Conservation (phyloP, 768 basidiomycete species). For the Gloeopeniophorella convolvens region DNA sequence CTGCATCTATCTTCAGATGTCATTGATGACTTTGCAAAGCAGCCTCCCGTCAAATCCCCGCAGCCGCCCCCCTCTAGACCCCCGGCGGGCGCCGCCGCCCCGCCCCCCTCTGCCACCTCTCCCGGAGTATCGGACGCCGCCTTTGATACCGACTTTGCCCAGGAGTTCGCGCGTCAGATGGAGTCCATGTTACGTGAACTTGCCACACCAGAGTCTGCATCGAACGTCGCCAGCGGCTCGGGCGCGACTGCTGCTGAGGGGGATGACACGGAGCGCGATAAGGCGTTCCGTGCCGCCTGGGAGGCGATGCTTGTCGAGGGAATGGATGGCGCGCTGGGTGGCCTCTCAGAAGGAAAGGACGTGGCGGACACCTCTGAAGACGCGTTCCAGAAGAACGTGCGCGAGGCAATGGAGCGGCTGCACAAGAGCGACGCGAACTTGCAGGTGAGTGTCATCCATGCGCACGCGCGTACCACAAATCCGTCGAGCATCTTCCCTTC, state of each 20-base stretch:
- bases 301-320: conserved; percentile 64
- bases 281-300: conserved; percentile 54
- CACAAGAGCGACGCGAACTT: conserved; percentile 57
- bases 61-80: conserved; percentile 17
- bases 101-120: conserved; percentile 21
- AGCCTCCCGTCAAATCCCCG: conserved; percentile 19
- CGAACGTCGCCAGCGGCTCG: conserved; percentile 4
- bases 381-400: conserved; percentile 64
- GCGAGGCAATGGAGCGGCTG: conserved; percentile 67
- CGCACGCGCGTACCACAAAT: no score
- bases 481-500: conserved; percentile 4
- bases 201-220: conserved; percentile 22
- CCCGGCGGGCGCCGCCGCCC: conserved; percentile 15
- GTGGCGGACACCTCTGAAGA: conserved; percentile 23
- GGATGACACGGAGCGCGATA: conserved; percentile 31
- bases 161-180: conserved; percentile 40
- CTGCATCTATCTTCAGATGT: conserved; percentile 34
- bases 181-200: conserved; percentile 38
- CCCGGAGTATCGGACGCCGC: conserved; percentile 15
- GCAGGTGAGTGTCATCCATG: conserved; percentile 31
- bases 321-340: conserved; percentile 36
- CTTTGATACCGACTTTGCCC: conserved; percentile 31
- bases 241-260: conserved; percentile 17
- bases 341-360: conserved; percentile 13
- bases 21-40: conserved; percentile 38